Evolutionary conservation across 2,329 filamentous ascomycete species (phyloP), one percentile per base, ranked within the genome.

Genomic region (Hypomyces rosellus): DNA sequence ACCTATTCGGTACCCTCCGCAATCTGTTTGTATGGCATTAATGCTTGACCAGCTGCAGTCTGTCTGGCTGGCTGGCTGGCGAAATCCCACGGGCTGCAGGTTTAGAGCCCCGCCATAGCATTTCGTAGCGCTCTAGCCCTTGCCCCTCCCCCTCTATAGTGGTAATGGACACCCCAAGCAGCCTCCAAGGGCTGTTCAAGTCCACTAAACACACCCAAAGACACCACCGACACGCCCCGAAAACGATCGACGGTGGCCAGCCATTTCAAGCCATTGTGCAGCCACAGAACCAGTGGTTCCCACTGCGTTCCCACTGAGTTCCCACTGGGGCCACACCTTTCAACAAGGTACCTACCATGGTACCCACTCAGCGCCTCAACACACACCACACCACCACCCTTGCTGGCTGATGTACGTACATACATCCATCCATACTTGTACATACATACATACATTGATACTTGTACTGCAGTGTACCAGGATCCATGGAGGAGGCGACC

Each of bases 241-340:
- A 52, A 40, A 42, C 50, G 50, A 52, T 52, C 50, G 50, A 52
- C 50, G 50, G 47, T 38, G 47, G 36, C 46, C 50, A 46, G 49
- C 50, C 50, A 45, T 45, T 45, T 40, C 46, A 30, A 52, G 49
- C 45, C 46, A 48, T 41, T 48, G 38, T 38, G 49, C 43, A 46
- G 37, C 16, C 25, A 30, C 25, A 30, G 25, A 30, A 30, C 25
- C 25, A 30, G 25, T 30, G 25, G 25, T 30, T 30, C 25, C 25
- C 25, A 30, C 25, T 30, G 25, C 4, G 25, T 30, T 30, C 25
- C 25, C 25, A 30, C 25, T 30, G 25, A 4, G 25, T 30, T 30
- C 25, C 25, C 25, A 13, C 39, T 42, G 39, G 15, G 20, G 39
- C 39, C 39, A 42, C 39, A 16, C 15, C 37, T n/a, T 20, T 20